A percentile compares a stretch with the other conserved stretches of the same genome.
Conservation (phyloP, 805 yeast genomes). For the Barnettozyma vustinii region DNA sequence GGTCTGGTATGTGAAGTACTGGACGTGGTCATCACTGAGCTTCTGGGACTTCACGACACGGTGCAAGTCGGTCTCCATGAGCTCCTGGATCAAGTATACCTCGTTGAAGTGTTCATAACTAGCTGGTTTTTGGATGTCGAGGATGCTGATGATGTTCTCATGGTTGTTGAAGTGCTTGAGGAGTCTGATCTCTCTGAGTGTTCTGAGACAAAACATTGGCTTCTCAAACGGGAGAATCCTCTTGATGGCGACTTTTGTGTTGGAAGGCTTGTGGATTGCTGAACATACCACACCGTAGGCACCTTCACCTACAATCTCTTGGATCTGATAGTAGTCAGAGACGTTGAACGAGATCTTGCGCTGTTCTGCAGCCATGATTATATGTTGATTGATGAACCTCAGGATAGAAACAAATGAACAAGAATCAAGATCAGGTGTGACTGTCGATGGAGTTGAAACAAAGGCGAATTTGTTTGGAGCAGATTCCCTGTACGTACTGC, state of each 20-base stretch:
- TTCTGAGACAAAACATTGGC: slow-evolving; percentile 60
- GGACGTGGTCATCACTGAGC: slow-evolving; percentile 61
- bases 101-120: slow-evolving; percentile 58
- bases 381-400: neutral
- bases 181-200: slow-evolving; percentile 64
- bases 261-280: slow-evolving; percentile 58
- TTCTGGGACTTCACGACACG: slow-evolving; percentile 51
- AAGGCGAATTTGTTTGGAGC: neutral
- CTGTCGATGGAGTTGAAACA: neutral
- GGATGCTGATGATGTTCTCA: slow-evolving; percentile 63
- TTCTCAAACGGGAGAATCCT: slow-evolving; percentile 68
- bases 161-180: slow-evolving; percentile 60
- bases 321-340: slow-evolving; percentile 54
- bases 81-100: slow-evolving; percentile 70
- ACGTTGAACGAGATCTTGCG: slow-evolving; percentile 54
- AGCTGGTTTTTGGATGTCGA: slow-evolving; percentile 61
- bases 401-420: neutral
- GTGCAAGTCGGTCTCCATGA: slow-evolving; percentile 72
- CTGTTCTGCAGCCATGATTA: neutral
- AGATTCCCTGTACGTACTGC: neutral
- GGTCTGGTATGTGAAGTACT: slow-evolving; percentile 66
- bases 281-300: slow-evolving; percentile 78
- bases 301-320: slow-evolving; percentile 68
- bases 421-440: neutral
- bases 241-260: slow-evolving; percentile 67